These are phyloP conservation scores for Mesembryanthemum crystallinum DNA, from an alignment of 148 eudicot genomes.

Conservation along the genomic window DNA sequence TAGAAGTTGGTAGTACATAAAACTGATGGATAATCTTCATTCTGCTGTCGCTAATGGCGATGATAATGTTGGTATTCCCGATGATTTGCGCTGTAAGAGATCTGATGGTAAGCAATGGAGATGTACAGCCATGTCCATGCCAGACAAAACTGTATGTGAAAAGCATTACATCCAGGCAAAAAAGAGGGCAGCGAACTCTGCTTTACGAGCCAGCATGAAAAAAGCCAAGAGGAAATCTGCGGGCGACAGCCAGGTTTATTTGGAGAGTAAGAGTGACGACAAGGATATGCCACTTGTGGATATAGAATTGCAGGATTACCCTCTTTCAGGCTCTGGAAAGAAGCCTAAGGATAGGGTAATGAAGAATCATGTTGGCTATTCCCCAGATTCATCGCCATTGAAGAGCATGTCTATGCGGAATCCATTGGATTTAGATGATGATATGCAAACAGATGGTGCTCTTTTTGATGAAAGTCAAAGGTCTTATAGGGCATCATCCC, in stretches of 20 bases:
- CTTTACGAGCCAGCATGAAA: conserved; percentile 78
- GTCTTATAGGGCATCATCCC: conserved; percentile 49
- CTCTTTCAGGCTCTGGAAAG: conserved; percentile 41
- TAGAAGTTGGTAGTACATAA: neutral
- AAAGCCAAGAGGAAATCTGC: conserved; percentile 62
- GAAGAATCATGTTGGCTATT: conserved; percentile 39
- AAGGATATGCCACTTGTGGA: conserved; percentile 49
- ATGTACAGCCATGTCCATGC: conserved; percentile 98
- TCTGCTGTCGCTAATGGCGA: conserved; percentile 49
- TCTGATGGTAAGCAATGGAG: conserved; percentile 99
- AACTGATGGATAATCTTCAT: conserved; percentile 52
- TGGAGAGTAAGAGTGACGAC: conserved; percentile 86
- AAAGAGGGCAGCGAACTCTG: conserved; percentile 96
- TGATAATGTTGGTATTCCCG: conserved; percentile 71
- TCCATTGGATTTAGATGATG: conserved; percentile 45
- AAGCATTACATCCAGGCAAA: conserved; percentile 97
- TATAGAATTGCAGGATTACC: conserved; percentile 41
- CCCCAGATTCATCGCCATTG: conserved; percentile 52
- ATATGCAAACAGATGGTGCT: conserved; percentile 45
- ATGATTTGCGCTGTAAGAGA: conserved; percentile 93
- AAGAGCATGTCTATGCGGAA: conserved; percentile 36
- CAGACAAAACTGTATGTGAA: conserved; percentile 94
- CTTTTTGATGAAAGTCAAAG: conserved; percentile 51
- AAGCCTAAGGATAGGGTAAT: conserved; percentile 42
- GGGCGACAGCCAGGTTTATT: conserved; percentile 53